A percentile compares a stretch with the other conserved stretches of the same genome.
phyloP scores from a whole-genome alignment of 2,329 filamentous ascomycete species.

The Penicillium nordicum region DNA sequence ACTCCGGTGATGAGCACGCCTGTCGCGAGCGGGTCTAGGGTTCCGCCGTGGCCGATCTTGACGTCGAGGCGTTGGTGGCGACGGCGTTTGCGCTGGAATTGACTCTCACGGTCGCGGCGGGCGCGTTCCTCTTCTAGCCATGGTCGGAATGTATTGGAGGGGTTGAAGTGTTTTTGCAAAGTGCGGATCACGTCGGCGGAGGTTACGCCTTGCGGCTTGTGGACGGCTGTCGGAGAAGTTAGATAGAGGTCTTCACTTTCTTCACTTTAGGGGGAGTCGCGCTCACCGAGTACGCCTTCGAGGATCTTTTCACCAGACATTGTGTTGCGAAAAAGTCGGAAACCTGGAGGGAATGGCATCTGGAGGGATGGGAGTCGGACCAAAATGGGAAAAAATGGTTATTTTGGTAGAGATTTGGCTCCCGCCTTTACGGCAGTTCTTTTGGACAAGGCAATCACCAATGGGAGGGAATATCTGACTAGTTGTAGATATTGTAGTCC shows the following conservation, averaged over 20 bases:
- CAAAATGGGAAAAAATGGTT: conserved; percentile 11
- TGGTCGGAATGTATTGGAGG: conserved; percentile 73
- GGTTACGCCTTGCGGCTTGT: conserved; percentile 83
- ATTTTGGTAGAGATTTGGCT: conserved; percentile 4
- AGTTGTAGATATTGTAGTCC: neutral
- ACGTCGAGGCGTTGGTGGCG: conserved; percentile 64
- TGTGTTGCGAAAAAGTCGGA: conserved; percentile 32
- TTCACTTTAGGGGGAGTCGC: neutral
- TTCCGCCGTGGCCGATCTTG: conserved; percentile 95
- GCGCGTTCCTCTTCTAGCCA: conserved; percentile 65
- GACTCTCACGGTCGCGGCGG: conserved; percentile 55
- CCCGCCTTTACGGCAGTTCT: conserved; percentile 6
- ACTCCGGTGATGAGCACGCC: conserved; percentile 88
- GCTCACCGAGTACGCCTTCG: conserved; percentile 61
- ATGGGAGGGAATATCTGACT: neutral
- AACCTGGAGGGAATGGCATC: conserved; percentile 31
- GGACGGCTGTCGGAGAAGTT: conserved; percentile 62
- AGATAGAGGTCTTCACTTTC: conserved; percentile 1
- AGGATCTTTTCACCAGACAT: conserved; percentile 50
- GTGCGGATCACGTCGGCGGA: conserved; percentile 90
- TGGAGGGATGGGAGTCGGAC: conserved; percentile 7
- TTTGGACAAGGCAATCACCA: neutral
- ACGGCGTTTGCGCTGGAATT: conserved; percentile 59
- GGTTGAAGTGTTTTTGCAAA: conserved; percentile 78
- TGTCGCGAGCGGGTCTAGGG: conserved; percentile 88